These are phyloP conservation scores for Ceratocystis ficicola DNA, from an alignment of 2,329 filamentous ascomycete genomes.

Conservation along the genomic window DNA sequence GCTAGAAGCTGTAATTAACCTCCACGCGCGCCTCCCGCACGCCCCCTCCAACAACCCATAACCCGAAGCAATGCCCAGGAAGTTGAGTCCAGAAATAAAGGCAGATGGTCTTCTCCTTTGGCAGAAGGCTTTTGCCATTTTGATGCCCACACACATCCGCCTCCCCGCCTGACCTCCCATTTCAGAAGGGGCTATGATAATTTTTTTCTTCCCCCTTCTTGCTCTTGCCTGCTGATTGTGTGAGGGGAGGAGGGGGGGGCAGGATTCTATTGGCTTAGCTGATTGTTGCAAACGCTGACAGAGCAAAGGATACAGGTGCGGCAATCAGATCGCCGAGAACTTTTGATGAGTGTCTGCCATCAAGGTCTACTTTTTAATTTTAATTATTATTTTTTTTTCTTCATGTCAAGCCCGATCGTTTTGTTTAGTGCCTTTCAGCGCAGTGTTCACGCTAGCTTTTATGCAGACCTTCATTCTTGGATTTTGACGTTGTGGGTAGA, in stretches of 20 bases:
- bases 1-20: neutral
- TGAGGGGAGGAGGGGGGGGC: neutral
- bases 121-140: neutral
- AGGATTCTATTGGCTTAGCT: neutral
- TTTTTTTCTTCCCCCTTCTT: neutral
- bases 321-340: neutral
- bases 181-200: neutral
- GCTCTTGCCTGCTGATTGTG: neutral
- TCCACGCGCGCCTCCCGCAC: neutral
- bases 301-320: neutral
- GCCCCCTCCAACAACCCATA: constrained; percentile 6
- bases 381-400: neutral
- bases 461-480: neutral
- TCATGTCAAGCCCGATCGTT: neutral
- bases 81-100: neutral
- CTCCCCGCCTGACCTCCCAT: neutral
- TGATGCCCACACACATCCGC: neutral
- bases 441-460: neutral
- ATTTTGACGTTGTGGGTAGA: constrained; percentile 5
- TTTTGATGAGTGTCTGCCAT: neutral
- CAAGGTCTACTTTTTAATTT: neutral
- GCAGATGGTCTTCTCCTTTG: neutral
- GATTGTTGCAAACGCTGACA: neutral
- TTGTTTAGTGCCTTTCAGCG: neutral
- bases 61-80: neutral